phyloP scores from a whole-genome alignment of 2,329 filamentous ascomycete genomes.

The Pseudogymnoascus sp. region DNA sequence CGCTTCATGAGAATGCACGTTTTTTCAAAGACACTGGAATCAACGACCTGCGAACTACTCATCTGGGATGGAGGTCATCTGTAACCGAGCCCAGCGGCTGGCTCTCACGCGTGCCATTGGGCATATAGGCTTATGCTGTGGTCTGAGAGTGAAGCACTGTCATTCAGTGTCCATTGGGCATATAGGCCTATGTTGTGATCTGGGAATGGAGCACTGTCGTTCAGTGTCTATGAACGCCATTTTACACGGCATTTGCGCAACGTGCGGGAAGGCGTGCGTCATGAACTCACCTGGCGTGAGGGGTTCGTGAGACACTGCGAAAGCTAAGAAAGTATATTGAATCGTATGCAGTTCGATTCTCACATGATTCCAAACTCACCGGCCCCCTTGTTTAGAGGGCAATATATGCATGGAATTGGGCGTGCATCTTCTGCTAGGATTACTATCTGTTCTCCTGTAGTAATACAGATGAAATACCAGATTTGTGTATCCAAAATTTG shows the following conservation, averaged over 20 bases:
- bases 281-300: background rate
- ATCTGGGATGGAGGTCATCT: background rate
- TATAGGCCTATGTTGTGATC: background rate
- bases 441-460: background rate
- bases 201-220: background rate
- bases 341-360: background rate
- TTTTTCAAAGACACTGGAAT: background rate
- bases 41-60: background rate
- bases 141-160: background rate
- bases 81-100: background rate
- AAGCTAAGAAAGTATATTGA: background rate
- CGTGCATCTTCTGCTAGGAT: background rate
- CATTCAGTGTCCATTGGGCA: background rate
- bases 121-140: background rate
- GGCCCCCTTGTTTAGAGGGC: background rate
- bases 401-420: background rate
- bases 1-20: background rate
- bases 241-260: background rate
- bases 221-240: background rate
- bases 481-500: background rate
- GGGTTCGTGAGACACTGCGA: background rate
- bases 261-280: background rate
- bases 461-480: constrained; percentile 1
- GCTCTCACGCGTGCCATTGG: background rate
- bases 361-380: background rate